These are phyloP conservation scores for Candida odintsovae DNA, from an alignment of 805 yeast genomes.

Conservation along the genomic window DNA sequence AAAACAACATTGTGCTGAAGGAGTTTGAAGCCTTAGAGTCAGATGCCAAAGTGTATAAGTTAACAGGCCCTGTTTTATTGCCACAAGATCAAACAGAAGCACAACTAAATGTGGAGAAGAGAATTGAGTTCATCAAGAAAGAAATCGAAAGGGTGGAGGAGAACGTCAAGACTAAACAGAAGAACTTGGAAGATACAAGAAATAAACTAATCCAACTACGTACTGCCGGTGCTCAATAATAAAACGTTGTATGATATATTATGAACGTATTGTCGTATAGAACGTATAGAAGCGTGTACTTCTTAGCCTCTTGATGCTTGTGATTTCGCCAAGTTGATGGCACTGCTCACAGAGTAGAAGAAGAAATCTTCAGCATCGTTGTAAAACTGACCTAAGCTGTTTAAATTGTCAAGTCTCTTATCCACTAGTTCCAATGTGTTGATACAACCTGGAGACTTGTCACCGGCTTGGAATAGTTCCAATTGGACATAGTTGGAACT, in stretches of 20 bases:
- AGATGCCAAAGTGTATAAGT: conserved; percentile 75
- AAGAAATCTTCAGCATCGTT: conserved; percentile 71
- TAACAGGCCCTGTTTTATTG: conserved; percentile 86
- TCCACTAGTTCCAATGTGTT: conserved; percentile 64
- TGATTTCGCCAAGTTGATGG: conserved; percentile 60
- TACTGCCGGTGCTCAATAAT: conserved; percentile 12
- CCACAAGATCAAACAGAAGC: conserved; percentile 89
- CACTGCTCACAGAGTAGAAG: conserved; percentile 53
- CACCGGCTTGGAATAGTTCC: conserved; percentile 78
- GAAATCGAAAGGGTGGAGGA: conserved; percentile 78
- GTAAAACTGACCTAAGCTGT: conserved; percentile 53
- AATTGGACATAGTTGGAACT: conserved; percentile 65
- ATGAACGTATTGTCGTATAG: background rate
- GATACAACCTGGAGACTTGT: conserved; percentile 46
- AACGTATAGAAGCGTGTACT: background rate
- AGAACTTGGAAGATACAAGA: conserved; percentile 54
- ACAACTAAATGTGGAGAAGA: conserved; percentile 72
- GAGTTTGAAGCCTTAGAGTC: conserved; percentile 67
- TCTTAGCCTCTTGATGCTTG: conserved; percentile 57
- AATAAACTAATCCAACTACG: conserved; percentile 45
- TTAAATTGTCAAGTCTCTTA: conserved; percentile 48
- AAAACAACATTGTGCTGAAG: conserved; percentile 79
- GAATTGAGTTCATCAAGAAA: conserved; percentile 77
- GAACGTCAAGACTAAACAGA: conserved; percentile 53
- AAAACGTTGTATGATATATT: background rate